Conservation (phyloP, 805 yeast species). For the Ogataea paraovalis region DNA sequence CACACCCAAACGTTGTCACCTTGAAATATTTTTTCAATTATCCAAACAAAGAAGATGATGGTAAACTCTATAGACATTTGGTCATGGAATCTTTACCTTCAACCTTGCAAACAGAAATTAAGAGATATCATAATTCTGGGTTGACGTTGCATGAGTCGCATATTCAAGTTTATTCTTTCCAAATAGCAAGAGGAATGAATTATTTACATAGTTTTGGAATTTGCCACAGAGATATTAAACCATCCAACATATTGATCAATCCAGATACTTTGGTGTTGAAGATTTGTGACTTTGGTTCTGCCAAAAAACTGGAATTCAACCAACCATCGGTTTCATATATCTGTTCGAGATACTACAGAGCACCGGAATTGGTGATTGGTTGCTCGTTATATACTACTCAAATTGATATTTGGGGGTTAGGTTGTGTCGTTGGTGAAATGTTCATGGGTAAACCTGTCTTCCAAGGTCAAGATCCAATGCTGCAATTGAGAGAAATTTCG, state of each 20-base stretch:
- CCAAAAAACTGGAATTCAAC: slow-evolving; percentile 69
- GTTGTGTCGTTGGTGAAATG: slow-evolving; percentile 95
- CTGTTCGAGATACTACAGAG: slow-evolving; percentile 92
- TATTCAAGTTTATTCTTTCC: slow-evolving; percentile 73
- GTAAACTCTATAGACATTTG: slow-evolving; percentile 68
- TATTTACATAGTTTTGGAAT: slow-evolving; percentile 77
- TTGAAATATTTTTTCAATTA: slow-evolving; percentile 70
- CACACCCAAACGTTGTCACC: slow-evolving; percentile 75
- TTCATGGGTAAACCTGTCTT: slow-evolving; percentile 89
- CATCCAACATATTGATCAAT: slow-evolving; percentile 75
- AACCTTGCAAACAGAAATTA: slow-evolving; percentile 71
- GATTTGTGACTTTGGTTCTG: slow-evolving; percentile 84
- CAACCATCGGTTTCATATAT: slow-evolving; percentile 93
- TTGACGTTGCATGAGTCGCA: slow-evolving; percentile 66
- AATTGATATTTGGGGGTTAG: slow-evolving; percentile 97
- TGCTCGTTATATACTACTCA: slow-evolving; percentile 82
- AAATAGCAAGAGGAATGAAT: slow-evolving; percentile 78
- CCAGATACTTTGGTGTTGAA: slow-evolving; percentile 63
- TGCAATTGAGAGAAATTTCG: slow-evolving; percentile 86
- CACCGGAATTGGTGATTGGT: slow-evolving; percentile 94
- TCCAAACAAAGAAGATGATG: slow-evolving; percentile 52
- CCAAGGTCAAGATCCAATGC: slow-evolving; percentile 86
- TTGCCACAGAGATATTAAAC: slow-evolving; percentile 82
- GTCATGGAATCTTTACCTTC: slow-evolving; percentile 89
- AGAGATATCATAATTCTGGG: slow-evolving; percentile 58